These are phyloP conservation scores for Fusarium sp. DNA, from an alignment of 2,329 filamentous ascomycete species.

Conservation along the genomic window DNA sequence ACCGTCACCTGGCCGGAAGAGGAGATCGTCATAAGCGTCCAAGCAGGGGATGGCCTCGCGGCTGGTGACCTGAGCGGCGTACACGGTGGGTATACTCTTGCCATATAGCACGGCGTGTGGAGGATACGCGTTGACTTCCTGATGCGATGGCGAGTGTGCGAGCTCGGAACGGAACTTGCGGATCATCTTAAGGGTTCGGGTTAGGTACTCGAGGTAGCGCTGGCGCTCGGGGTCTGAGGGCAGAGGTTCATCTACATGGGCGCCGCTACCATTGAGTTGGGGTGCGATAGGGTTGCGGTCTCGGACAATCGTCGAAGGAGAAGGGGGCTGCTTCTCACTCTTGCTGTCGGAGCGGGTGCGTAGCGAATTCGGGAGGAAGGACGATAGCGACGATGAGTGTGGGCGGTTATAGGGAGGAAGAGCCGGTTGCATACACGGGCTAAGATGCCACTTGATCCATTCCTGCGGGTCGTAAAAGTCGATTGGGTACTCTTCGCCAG, in stretches of 20 bases:
- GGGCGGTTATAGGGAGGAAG: slow-evolving; percentile 67
- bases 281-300: slow-evolving; percentile 46
- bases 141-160: slow-evolving; percentile 68
- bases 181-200: slow-evolving; percentile 77
- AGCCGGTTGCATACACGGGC: slow-evolving; percentile 78
- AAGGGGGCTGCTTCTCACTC: slow-evolving; percentile 47
- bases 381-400: slow-evolving; percentile 58
- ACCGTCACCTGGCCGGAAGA: slow-evolving; percentile 89
- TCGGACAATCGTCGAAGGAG: slow-evolving; percentile 47
- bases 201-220: slow-evolving; percentile 72
- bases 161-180: slow-evolving; percentile 83
- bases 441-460: slow-evolving; percentile 83
- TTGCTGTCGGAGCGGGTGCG: slow-evolving; percentile 59
- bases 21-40: slow-evolving; percentile 87
- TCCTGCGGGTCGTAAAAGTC: slow-evolving; percentile 85
- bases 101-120: slow-evolving; percentile 87
- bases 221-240: slow-evolving; percentile 44
- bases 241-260: slow-evolving; percentile 36
- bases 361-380: slow-evolving; percentile 59
- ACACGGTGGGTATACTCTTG: slow-evolving; percentile 87
- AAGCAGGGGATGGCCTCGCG: slow-evolving; percentile 79
- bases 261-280: slow-evolving; percentile 39
- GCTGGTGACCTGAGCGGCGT: slow-evolving; percentile 79
- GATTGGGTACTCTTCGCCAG: slow-evolving; percentile 82
- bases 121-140: slow-evolving; percentile 79